A percentile compares a stretch with the other conserved stretches of the same genome.
Conservation (phyloP, 768 basidiomycete genomes). For the Aureoboletus auriporus region DNA sequence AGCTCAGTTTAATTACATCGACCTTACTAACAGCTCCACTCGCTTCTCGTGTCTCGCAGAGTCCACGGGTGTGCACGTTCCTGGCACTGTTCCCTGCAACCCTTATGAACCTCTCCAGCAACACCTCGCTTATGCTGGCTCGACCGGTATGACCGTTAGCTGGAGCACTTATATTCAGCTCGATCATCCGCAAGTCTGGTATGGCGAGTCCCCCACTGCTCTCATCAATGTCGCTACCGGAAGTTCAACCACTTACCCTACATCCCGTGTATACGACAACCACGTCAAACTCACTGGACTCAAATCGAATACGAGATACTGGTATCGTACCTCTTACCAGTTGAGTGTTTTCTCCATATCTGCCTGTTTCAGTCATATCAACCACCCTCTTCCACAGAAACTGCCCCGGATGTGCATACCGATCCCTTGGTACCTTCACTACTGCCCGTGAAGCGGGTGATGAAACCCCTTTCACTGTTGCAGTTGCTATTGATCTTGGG, state of each 20-base stretch:
- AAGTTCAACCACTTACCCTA: constrained; percentile 19
- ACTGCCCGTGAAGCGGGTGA: constrained; percentile 21
- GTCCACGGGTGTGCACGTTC: constrained; percentile 26
- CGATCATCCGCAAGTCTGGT: constrained; percentile 23
- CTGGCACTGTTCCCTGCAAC: constrained; percentile 25
- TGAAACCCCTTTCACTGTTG: constrained; percentile 18
- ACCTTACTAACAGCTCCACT: constrained; percentile 9
- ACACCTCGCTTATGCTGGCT: constrained; percentile 21
- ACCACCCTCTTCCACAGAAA: too few relatives aligned
- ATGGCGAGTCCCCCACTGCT: constrained; percentile 16
- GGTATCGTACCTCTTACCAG: constrained; percentile 27
- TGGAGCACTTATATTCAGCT: constrained; percentile 21
- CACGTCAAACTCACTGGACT: constrained; percentile 25
- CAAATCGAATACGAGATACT: constrained; percentile 21
- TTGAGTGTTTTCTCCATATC: constrained; percentile 2
- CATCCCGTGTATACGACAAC: constrained; percentile 25
- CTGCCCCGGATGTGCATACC: constrained; percentile 25
- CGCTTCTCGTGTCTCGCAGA: constrained; percentile 22
- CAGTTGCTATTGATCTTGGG: constrained; percentile 24
- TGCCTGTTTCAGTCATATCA: not conserved
- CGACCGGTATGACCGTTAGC: constrained; percentile 26
- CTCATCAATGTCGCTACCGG: constrained; percentile 20
- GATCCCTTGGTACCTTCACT: constrained; percentile 21
- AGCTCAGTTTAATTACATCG: constrained; percentile 19
- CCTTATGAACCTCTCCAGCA: constrained; percentile 27